Conservation (phyloP, 768 basidiomycete species). For the Pluteus cervinus region DNA sequence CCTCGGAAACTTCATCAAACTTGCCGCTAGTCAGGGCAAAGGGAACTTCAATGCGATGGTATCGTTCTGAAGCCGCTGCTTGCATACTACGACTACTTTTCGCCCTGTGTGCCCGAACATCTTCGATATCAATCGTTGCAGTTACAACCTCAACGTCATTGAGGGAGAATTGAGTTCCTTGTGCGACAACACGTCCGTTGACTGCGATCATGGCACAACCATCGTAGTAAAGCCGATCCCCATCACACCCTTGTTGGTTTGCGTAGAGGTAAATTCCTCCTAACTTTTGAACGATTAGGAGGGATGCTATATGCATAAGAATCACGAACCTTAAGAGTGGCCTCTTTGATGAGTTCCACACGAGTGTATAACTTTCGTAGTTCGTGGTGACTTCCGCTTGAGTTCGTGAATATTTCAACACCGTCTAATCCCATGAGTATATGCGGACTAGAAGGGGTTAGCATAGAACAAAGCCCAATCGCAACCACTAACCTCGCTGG, state of each 20-base stretch:
- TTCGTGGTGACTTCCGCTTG: conserved; percentile 97
- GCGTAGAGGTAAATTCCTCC: conserved; percentile 98
- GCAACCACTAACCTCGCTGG: conserved; percentile 76
- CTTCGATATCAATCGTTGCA: conserved; percentile 95
- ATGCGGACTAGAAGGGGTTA: conserved; percentile 63
- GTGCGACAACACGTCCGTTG: conserved; percentile 88
- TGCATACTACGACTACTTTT: conserved; percentile 86
- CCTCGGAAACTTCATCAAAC: conserved; percentile 55
- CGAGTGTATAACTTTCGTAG: conserved; percentile 91
- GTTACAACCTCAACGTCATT: conserved; percentile 94
- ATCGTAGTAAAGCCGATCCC: conserved; percentile 96
- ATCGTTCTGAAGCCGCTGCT: conserved; percentile 68
- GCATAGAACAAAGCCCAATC: neutral
- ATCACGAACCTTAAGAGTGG: conserved; percentile 75
- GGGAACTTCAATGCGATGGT: conserved; percentile 77
- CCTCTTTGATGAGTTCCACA: conserved; percentile 94
- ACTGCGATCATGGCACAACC: conserved; percentile 95
- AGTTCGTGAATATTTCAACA: conserved; percentile 98
- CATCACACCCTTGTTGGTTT: conserved; percentile 98
- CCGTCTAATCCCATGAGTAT: conserved; percentile 98
- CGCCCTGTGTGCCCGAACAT: conserved; percentile 86
- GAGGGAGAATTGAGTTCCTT: conserved; percentile 95
- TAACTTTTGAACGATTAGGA: conserved; percentile 41
- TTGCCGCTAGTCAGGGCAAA: conserved; percentile 76
- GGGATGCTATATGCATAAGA: neutral